Base-by-base conservation (phyloP, 2,329 filamentous ascomycete genomes). In the Nannizzia gypsea region DNA sequence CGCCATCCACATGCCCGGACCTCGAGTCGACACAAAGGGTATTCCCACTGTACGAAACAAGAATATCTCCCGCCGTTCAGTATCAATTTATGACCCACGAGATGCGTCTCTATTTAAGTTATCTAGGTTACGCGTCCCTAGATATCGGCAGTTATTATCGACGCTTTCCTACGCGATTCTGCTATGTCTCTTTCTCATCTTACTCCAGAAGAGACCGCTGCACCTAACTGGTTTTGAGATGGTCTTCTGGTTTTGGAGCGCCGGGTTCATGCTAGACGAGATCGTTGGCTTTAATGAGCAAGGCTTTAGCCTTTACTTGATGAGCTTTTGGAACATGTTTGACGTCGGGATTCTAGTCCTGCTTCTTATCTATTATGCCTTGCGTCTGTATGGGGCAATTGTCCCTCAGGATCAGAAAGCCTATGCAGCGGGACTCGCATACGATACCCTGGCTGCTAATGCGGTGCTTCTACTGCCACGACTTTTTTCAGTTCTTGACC, bases 301-400 rank as follows among this genome's bases (percentile, higher is more conserved):
- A 73, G 92, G 92, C 2, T 96, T 96, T 71, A 91, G 90, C 40
- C 82, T 97, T 31, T 97, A 96, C 74, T 89, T 96, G 68, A 92
- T 96, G 85, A 95, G 90, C 71, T 93, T 96, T 72, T 96, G 92
- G 92, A 96, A 96, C 72, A 84, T 91, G 40, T 96, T 96, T 72
- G 92, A 96, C 69, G 78, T 96, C 40, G 91, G 91, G 6, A 96
- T 96, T 58, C 76, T 96, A 58, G 76, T 95, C 24, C 78, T 96
- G 62, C 83, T 96, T 66, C 84, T 95, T 67, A 82, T 89, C 59
- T 96, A 96, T 76, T 95, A 96, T 71, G 88, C 88, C 67, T 84
- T 96, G 76, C 85, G 92, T 60, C 80, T 93, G 13, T 96, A 95
- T 68, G 90, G 90, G 20, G 87, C 96, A 57, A 84, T 96, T 62